Percentiles rank a stretch among this genome's conserved stretches.
Evolutionary conservation across 2,329 filamentous ascomycete genomes (phyloP).

Genomic region (Apiospora aurea): DNA sequence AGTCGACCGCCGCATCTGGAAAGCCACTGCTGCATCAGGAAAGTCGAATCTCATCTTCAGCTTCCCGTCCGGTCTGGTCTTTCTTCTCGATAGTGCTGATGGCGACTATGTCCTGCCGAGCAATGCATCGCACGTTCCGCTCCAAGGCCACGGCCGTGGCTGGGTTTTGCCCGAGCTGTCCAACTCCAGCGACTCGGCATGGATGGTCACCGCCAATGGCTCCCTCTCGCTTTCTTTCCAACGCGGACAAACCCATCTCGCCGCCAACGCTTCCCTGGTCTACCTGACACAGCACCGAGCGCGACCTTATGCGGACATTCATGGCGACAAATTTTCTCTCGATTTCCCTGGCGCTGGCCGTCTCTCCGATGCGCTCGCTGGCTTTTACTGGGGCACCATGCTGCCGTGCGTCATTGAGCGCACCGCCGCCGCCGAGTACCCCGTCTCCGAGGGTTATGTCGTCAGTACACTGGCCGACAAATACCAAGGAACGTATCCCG

Average conservation of each 20-base stretch:
- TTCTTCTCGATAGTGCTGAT: conserved; percentile 3
- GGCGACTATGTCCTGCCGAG: conserved; percentile 9
- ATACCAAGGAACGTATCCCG: conserved; percentile 30
- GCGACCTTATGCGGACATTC: conserved; percentile 28
- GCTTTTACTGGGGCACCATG: conserved; percentile 30
- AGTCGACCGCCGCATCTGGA: conserved; percentile 7
- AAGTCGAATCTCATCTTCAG: conserved; percentile 6
- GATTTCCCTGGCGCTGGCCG: conserved; percentile 23
- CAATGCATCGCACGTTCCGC: conserved; percentile 7
- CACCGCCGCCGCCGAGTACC: conserved; percentile 26
- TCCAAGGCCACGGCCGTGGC: conserved; percentile 11
- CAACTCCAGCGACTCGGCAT: conserved; percentile 19
- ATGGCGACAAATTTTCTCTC: conserved; percentile 26
- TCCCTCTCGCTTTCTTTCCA: background rate
- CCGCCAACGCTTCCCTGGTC: background rate
- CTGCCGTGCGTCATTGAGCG: conserved; percentile 29
- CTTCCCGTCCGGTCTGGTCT: conserved; percentile 7
- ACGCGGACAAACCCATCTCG: background rate
- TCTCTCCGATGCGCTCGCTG: conserved; percentile 27
- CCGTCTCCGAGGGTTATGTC: conserved; percentile 26
- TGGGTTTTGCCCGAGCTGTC: conserved; percentile 10
- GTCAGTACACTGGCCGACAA: conserved; percentile 30
- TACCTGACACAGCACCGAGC: conserved; percentile 21
- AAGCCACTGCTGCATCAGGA: conserved; percentile 2
- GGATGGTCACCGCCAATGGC: background rate